Evolutionary conservation across 192 early-diverging fungal species (phyloP), one percentile per base, ranked within the genome.

Genomic region (Geranomyces variabilis): DNA sequence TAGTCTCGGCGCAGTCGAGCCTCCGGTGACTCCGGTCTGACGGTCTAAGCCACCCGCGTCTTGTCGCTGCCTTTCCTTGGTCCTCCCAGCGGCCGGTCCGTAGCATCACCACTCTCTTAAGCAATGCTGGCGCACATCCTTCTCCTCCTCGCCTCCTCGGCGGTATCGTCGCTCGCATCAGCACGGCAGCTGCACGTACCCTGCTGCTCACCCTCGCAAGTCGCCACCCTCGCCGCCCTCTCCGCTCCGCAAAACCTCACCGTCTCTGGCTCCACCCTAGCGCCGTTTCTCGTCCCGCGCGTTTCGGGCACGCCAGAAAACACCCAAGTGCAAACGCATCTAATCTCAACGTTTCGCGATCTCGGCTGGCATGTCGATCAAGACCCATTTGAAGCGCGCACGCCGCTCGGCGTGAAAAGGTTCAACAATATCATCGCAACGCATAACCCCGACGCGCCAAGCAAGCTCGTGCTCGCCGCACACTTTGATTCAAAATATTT

Each of bases 401-500:
- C 96, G 6, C 96, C 96, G 14, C 70, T 83, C 53, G 96, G 96
- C 7, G 26, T 70, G 31, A 90, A 87, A 61, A 63, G 73, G 0
- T 95, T 98, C 76, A 85, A 84, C 56, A 98, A 98, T 79, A 87
- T 96, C 57, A 90, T 98, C 66, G 92, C 90, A 33, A 98, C 96
- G 28, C 91, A 94, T 68, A 87, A 96, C 76, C 89, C 90, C 7
- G 65, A 83, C 14, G 91, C 92, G 0, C 70, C 77, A 44, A 83
- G 80, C 68, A 82, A 91, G 9, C 81, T 98, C 13, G 90, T 96
- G 26, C 79, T 98, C 53, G 92, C 93, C 0, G 96, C 95, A 1
- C 96, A 98, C 76, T 98, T 88, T 71, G 96, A 98, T 77, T 93
- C 92, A 51, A 96, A 96, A 69, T 89, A 91, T 58, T 86, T 92